Base-by-base conservation (phyloP, 2,329 filamentous ascomycete species). In the Lachnellula suecica region DNA sequence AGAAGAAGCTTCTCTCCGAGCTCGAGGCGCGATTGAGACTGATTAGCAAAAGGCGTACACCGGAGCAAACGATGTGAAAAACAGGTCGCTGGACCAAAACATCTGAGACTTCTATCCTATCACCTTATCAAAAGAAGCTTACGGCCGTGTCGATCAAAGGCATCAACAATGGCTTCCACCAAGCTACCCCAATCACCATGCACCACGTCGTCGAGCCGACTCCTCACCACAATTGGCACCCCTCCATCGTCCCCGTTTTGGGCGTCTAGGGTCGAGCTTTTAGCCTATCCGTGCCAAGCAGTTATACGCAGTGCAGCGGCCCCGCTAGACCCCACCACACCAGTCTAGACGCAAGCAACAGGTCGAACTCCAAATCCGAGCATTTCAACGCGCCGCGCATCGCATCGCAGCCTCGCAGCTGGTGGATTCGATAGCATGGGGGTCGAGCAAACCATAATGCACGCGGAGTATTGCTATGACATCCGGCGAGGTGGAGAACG, bases 161-260 rank as follows among this genome's bases (percentile, higher is more conserved):
- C 57, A 53, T 50, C 23, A 34, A 45, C 20, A 52, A 49, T 49
- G 54, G 49, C 40, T 51, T 52, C 56, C 53, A 49, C 46, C 34
- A 51, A 56, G 59, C 57, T 60, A 59, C 59, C 59, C 64, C 61
- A 66, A 66, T 66, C 59, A 64, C 29, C 51, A 51, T 52, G 50
- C 50, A 63, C 60, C 65, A 67, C 65, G 63, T 65, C 61, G 52
- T 57, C 54, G 51, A 56, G 49, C 58, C 52, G 54, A 37, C 44
- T 47, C 41, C 25, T 44, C 41, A 17, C 22, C 23, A 44, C 25
- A 22, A 31, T 50, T 54, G 37, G 45, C 47, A 53, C 52, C 49
- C 54, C 50, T 35, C 49, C 48, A 29, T 40, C 48, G 41, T 45
- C 19, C 17, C 47, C 51, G 35, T 46, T 47, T 54, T 51, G 52